Base-by-base conservation (phyloP, 176 grass and related monocot species). In the Chrysopogon serrulatus region DNA sequence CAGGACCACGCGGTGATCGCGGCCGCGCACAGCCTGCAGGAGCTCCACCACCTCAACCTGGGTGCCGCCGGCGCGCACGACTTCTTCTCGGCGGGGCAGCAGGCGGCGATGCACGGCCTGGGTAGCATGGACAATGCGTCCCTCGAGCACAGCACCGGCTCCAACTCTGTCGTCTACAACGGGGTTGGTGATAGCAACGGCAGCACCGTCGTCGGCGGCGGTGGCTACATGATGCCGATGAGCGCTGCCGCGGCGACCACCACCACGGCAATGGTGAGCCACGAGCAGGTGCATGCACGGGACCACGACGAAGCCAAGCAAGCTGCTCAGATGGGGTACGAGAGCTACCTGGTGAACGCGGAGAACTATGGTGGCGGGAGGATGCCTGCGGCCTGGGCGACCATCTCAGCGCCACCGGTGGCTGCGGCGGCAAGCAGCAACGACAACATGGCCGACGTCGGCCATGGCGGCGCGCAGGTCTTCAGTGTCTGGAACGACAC, bases 401-500 rank as follows among this genome's bases (percentile, higher is more conserved):
- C 78, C 10, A 34, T 74, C 19, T 63, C 84, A 2, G 73, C 57
- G 9, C 74, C 54, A 13, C 51, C 59, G 0, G 42, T 48, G 60
- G 24, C 79, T 0, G 73, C 92, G 0, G 82, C 81, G 10, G 47
- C 87, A 3, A 89, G 85, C 77, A 89, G 73, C 68, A 78, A 75
- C 57, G 86, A 83, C 37, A 83, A 77, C 54, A 88, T 86, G 70
- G 36, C 26, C 19, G 89, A 37, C 13, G 66, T 26, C 5, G 35
- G 49, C 51, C 82, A 93, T 53, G 84, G 84, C 31, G 84, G 84
- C 16, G 66, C 89, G 11, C 88, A 89, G 73, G 65, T 90, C 39
- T 92, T 92, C 85, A 90, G 82, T 17, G 90, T 88, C 57, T 95
- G 93, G 90, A 92, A 88, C 31, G 79, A 92, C 70, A 85, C 90